Evolutionary conservation across 225 moss, liverwort and hornwort genomes (phyloP).

Genomic region (Neckera pumila): DNA sequence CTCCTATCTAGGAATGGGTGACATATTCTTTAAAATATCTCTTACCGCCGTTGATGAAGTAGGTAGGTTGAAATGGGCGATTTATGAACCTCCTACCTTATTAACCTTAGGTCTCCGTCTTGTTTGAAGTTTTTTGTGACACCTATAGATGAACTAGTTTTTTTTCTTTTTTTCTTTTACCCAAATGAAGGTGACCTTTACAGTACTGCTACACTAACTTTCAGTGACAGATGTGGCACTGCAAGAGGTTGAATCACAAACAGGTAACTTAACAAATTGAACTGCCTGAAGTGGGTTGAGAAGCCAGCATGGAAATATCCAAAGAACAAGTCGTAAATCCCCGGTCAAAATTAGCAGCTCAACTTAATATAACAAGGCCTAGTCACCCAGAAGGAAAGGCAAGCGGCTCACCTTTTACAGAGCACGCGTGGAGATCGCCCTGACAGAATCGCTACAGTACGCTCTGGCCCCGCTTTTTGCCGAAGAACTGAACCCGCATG

Average conservation of each 20-base stretch:
- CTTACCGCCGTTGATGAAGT: too few relatives aligned
- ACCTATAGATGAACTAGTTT: neutral
- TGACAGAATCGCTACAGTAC: neutral
- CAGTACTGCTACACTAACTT: neutral
- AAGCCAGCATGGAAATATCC: neutral
- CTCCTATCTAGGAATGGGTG: too few relatives aligned
- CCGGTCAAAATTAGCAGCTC: neutral
- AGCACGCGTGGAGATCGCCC: neutral
- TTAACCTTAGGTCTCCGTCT: neutral
- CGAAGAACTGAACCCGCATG: too few relatives aligned
- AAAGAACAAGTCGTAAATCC: neutral
- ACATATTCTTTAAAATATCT: too few relatives aligned
- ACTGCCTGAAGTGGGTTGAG: neutral
- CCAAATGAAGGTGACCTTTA: too few relatives aligned
- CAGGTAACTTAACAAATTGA: neutral
- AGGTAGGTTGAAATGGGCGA: too few relatives aligned
- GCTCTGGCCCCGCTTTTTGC: neutral
- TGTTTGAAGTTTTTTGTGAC: neutral
- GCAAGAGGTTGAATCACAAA: neutral
- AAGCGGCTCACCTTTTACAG: neutral
- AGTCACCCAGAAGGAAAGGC: too few relatives aligned
- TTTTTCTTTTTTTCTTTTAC: too few relatives aligned
- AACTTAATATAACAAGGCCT: too few relatives aligned
- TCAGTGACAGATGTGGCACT: neutral
- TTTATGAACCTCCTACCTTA: too few relatives aligned